Conservation (phyloP, 2,329 filamentous ascomycete genomes). For the Pseudogymnoascus sp. region DNA sequence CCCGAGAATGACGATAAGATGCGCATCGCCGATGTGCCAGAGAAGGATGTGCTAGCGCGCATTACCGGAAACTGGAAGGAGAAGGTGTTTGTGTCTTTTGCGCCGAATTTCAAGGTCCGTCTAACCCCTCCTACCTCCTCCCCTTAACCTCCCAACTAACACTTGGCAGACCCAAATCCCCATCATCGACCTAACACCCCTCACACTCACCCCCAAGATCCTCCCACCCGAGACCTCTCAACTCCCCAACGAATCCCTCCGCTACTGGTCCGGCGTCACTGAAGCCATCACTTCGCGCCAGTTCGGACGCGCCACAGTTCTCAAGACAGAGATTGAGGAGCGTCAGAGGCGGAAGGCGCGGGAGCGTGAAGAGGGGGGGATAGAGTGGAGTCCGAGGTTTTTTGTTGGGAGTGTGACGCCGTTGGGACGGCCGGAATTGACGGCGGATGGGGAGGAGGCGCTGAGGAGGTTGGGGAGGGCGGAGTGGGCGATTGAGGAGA, state of each 20-base stretch:
- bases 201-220: conserved; percentile 71
- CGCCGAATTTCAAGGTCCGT: conserved; percentile 56
- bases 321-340: conserved; percentile 92
- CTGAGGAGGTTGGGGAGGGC: conserved; percentile 50
- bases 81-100: conserved; percentile 55
- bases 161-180: conserved; percentile 49
- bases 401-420: conserved; percentile 62
- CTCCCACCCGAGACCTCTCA: conserved; percentile 73
- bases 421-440: conserved; percentile 56
- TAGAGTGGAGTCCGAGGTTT: conserved; percentile 79
- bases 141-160: conserved; percentile 3
- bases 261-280: conserved; percentile 83
- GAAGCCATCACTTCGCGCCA: conserved; percentile 78
- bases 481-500: conserved; percentile 28
- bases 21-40: conserved; percentile 77
- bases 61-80: conserved; percentile 84
- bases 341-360: conserved; percentile 77
- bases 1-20: conserved; percentile 75
- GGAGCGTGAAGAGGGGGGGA: conserved; percentile 63
- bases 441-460: conserved; percentile 51
- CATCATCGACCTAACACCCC: conserved; percentile 81
- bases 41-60: conserved; percentile 73
- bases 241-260: conserved; percentile 81
- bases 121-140: not conserved
- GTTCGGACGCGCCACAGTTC: conserved; percentile 72